Evolutionary conservation across 2,329 filamentous ascomycete genomes (phyloP), one percentile per base, ranked within the genome.

Genomic region (Coniella lustricola): DNA sequence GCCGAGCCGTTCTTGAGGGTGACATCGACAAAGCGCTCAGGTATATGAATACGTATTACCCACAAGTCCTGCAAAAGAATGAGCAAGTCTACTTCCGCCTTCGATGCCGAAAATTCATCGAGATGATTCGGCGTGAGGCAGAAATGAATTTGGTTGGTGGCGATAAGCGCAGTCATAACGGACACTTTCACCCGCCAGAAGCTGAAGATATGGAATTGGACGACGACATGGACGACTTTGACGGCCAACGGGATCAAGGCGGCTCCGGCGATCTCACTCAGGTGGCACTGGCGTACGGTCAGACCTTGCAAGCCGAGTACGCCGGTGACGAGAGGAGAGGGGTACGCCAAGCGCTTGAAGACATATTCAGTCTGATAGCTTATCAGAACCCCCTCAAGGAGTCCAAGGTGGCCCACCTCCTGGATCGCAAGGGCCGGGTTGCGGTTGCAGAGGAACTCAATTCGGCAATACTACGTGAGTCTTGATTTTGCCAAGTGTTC

Each of bases 401-500:
- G 54, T 75, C 77, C 42, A 79, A 85, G 51, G 77, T 96, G 50
- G 83, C 84, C 14, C 84, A 88, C 60, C 70, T 96, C 51, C 71
- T 98, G 49, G 87, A 95, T 59, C 74, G 78, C 34, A 79, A 77
- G 45, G 89, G 87, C 1, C 75, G 93, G 37, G 79, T 83, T 16
- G 75, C 81, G 16, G 88, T 97, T 35, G 90, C 90, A 8, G 93
- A 98, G 69, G 90, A 95, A 65, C 73, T 98, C 49, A 97, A 97
- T 66, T 87, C 88, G 52, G 90, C 89, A 40, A 95, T 98, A 58
- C 67, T 98, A 52, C 82, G 90, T 95, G 71, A 70, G 82, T 75
- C 4, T 39, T 14, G 3, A 38, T 37, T 21, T 17, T n/a, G n/a
- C n/a, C 2, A 20, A 13, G 5, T 14, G 2, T 35, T 9, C 8